Conservation (phyloP, 2,329 filamentous ascomycete genomes). For the Exserohilum rostratum region DNA sequence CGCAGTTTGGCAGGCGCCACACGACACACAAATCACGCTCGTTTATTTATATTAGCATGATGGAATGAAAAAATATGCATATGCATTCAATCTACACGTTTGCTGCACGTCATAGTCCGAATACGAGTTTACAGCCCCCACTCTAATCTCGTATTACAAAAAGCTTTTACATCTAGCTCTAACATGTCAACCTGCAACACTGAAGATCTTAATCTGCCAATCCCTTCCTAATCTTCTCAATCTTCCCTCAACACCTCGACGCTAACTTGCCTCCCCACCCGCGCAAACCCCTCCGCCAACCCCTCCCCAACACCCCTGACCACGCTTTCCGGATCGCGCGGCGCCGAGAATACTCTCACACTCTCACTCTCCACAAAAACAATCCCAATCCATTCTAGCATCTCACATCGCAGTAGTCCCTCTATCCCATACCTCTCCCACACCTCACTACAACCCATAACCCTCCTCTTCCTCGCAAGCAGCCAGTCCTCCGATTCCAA, state of each 20-base stretch:
- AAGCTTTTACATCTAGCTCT: no score
- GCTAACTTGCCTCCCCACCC: not conserved
- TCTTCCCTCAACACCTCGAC: not conserved
- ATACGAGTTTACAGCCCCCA: no score
- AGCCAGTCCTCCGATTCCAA: constrained; percentile 79
- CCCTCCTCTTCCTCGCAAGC: constrained; percentile 73
- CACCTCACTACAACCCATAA: constrained; percentile 84
- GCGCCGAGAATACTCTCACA: constrained; percentile 65
- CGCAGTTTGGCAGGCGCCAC: not conserved
- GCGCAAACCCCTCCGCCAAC: constrained; percentile 9
- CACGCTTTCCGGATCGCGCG: constrained; percentile 4
- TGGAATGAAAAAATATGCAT: no score
- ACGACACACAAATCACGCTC: no score
- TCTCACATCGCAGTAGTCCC: constrained; percentile 70
- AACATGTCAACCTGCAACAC: no score
- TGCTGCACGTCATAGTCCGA: no score
- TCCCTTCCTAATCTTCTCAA: no score
- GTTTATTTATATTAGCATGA: no score
- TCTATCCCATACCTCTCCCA: constrained; percentile 79
- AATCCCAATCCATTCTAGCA: constrained; percentile 76
- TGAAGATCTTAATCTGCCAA: no score
- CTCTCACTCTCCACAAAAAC: constrained; percentile 70
- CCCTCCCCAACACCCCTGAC: constrained; percentile 1
- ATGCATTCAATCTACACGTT: no score
- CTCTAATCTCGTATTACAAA: no score